phyloP scores from a whole-genome alignment of 441 rosid genomes.

The Erodium texanum region DNA sequence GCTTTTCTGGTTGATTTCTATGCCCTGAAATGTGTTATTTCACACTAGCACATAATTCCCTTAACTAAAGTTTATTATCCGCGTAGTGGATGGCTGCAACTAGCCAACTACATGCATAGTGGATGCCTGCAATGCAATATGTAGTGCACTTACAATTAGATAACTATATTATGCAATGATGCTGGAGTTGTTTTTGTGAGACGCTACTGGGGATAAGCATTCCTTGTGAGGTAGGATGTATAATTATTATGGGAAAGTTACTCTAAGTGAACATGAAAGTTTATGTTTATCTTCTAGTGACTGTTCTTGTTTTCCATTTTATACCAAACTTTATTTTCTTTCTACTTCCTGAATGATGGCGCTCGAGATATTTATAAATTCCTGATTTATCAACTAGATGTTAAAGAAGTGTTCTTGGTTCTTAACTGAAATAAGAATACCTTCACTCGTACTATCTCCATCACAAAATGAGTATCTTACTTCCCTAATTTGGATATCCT shows the following conservation, averaged over 20 bases:
- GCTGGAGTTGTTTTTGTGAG: neutral
- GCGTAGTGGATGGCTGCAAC: neutral
- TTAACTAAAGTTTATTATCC: neutral
- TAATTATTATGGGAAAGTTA: neutral
- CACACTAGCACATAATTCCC: neutral
- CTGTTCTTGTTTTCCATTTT: neutral
- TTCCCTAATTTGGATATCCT: neutral
- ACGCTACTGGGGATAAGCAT: neutral
- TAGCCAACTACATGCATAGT: too few relatives aligned
- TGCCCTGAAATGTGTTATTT: neutral
- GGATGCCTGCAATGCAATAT: neutral
- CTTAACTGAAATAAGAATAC: neutral
- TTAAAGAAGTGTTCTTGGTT: neutral
- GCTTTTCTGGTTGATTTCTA: neutral
- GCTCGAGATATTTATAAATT: neutral
- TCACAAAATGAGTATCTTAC: neutral
- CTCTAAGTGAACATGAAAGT: neutral
- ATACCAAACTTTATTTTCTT: neutral
- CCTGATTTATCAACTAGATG: neutral
- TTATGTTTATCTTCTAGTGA: neutral
- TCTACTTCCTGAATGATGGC: neutral
- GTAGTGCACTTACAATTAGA: neutral
- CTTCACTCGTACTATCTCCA: neutral
- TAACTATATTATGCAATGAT: neutral
- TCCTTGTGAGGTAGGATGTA: neutral